Conservation (phyloP, 2,329 filamentous ascomycete genomes). For the Cercospora janseana region DNA sequence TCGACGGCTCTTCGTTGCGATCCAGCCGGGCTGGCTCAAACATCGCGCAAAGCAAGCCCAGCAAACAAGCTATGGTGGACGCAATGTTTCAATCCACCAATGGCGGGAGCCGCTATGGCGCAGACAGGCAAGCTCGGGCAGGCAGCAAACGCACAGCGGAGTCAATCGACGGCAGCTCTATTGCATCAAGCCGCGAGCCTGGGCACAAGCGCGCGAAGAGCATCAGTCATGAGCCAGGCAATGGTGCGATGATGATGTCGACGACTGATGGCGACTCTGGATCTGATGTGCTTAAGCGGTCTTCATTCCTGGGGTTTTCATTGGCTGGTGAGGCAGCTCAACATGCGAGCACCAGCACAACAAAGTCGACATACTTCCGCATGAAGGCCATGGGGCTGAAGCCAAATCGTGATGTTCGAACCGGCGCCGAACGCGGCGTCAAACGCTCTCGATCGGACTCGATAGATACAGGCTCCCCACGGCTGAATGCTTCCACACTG, state of each 20-base stretch:
- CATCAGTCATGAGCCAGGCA: conserved; percentile 29
- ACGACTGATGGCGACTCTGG: conserved; percentile 12
- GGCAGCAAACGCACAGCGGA: conserved; percentile 32
- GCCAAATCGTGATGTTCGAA: conserved; percentile 36
- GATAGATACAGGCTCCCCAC: conserved; percentile 14
- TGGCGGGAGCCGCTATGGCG: conserved; percentile 15
- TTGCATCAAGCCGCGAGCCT: conserved; percentile 1
- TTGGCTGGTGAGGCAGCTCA: conserved; percentile 28
- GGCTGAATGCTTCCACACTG: conserved; percentile 15
- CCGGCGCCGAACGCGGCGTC: conserved; percentile 20
- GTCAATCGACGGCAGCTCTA: conserved; percentile 23
- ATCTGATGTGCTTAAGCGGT: conserved; percentile 30
- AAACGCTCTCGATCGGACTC: conserved; percentile 29
- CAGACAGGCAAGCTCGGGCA: conserved; percentile 20
- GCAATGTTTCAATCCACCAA: conserved; percentile 27
- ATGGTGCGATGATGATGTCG: conserved; percentile 26
- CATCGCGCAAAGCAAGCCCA: neutral
- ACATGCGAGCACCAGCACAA: conserved; percentile 43
- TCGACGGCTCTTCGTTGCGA: conserved; percentile 17
- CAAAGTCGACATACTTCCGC: conserved; percentile 52
- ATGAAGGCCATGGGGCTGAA: conserved; percentile 52
- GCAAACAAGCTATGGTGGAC: conserved; percentile 21
- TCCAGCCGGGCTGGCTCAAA: conserved; percentile 13
- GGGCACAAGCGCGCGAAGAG: conserved; percentile 35
- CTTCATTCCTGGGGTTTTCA: conserved; percentile 36